Evolutionary conservation across 805 yeast genomes (phyloP), one percentile per base, ranked within the genome.

Genomic region (Candida ulmi): DNA sequence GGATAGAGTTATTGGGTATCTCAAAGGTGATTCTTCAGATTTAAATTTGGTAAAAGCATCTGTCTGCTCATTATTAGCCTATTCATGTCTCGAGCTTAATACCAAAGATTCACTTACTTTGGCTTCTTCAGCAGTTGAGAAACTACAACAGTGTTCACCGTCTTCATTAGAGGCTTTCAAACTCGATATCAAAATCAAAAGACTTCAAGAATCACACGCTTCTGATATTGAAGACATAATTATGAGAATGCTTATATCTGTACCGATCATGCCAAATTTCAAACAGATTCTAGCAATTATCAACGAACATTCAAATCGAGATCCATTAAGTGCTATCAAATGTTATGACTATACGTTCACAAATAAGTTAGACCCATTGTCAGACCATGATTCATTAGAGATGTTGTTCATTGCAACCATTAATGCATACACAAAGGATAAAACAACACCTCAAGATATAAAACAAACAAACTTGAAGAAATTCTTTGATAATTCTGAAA

Each of bases 161-260:
- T 48, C 46, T 16, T 54, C 58, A 32, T 39, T 61, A 8, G 66
- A 63, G 8, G 48, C 65, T 0, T 65, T 58, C 37, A 50, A 52
- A 17, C 40, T 66, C 15, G 45, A 50, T 2, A 47, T 66, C 3
- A 49, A 52, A 18, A 38, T 58, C 7, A 32, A 49, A 11, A 54
- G 52, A 19, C 15, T 41, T 1, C 43, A 43, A n/a, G 39, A 44
- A 4, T 25, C 40, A 1, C 33, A 41, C 4, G 18, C 39, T 3
- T 35, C 40, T 7, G 51, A 43, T 11, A 40, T 49, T 21, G 63
- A 62, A 38, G 62, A 60, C 17, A 43, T 52, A 2, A 42, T 67
- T 1, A 66, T 66, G 64, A 57, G 59, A 34, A 58, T 66, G 63
- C 47, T 68, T 0, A 54, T 58, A 42, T 47, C 63, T 1, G 52